phyloP scores from a whole-genome alignment of 164 flowering plant genomes.

The Dillenia suffruticosa region DNA sequence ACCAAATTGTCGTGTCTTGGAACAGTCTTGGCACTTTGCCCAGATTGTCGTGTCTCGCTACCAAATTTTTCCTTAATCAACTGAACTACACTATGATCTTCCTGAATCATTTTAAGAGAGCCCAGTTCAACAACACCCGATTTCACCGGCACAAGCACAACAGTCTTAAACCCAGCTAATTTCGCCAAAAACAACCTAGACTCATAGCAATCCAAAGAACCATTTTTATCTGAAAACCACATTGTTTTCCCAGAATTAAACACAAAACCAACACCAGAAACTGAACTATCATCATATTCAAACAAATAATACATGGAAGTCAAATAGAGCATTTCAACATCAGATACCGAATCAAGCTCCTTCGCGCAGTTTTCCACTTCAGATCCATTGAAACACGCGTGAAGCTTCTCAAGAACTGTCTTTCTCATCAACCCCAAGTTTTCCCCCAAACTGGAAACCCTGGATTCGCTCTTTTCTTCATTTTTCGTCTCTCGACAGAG shows the following conservation, averaged over 20 bases:
- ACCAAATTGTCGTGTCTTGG: slow-evolving; percentile 58
- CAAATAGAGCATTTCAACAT: slow-evolving; percentile 65
- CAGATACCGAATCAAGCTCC: slow-evolving; percentile 37
- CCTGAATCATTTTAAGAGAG: slow-evolving; percentile 40
- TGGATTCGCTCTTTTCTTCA: background rate
- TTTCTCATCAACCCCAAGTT: slow-evolving; percentile 30
- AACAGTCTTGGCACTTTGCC: slow-evolving; percentile 14
- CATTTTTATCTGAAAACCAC: slow-evolving; percentile 46
- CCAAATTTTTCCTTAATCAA: slow-evolving; percentile 42
- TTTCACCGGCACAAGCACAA: slow-evolving; percentile 64
- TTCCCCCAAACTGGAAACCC: background rate
- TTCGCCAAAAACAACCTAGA: slow-evolving; percentile 53
- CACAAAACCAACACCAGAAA: slow-evolving; percentile 38
- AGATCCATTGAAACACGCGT: slow-evolving; percentile 42
- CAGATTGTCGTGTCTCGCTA: slow-evolving; percentile 17
- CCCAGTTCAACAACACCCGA: slow-evolving; percentile 82
- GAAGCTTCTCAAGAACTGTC: slow-evolving; percentile 59
- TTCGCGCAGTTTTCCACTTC: slow-evolving; percentile 34
- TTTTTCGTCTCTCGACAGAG: slow-evolving; percentile 34
- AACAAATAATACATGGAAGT: slow-evolving; percentile 66
- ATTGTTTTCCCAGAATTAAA: slow-evolving; percentile 39
- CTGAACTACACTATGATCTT: slow-evolving; percentile 47
- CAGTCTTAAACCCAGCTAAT: slow-evolving; percentile 50
- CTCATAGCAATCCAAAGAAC: slow-evolving; percentile 44
- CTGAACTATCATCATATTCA: slow-evolving; percentile 24